Percentiles rank a stretch among this genome's conserved stretches.
phyloP scores from a whole-genome alignment of 2,329 filamentous ascomycete genomes.

The Claviceps sp. region DNA sequence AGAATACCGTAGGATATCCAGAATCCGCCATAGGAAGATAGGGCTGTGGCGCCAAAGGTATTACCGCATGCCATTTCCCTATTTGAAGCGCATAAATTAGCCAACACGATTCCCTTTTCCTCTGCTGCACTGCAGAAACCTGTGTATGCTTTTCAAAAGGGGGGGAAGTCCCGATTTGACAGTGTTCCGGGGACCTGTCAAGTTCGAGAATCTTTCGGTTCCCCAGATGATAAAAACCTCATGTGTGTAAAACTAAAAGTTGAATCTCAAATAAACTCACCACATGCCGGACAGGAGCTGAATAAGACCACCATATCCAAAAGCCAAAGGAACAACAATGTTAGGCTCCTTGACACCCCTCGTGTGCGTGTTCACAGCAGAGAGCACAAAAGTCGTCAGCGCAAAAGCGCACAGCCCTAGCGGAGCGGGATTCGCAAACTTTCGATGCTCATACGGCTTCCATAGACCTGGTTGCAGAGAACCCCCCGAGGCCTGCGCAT shows the following conservation, averaged over 20 bases:
- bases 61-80: constrained; percentile 79
- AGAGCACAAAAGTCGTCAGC: constrained; percentile 70
- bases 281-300: constrained; percentile 80
- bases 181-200: no score
- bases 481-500: constrained; percentile 32
- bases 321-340: constrained; percentile 55
- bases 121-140: no score
- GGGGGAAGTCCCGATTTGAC: no score
- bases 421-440: constrained; percentile 69
- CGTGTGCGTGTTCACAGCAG: constrained; percentile 56
- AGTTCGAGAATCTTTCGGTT: no score
- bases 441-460: constrained; percentile 50
- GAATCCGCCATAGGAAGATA: constrained; percentile 75
- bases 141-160: no score
- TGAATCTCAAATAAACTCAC: constrained; percentile 33
- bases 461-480: constrained; percentile 59
- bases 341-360: constrained; percentile 47
- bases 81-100: constrained; percentile 1
- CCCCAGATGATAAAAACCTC: no score
- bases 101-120: not conserved
- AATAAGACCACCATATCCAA: constrained; percentile 64
- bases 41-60: constrained; percentile 70
- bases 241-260: no score
- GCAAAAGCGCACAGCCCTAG: constrained; percentile 69
- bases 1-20: constrained; percentile 68